A percentile compares a stretch with the other conserved stretches of the same genome.
Conservation (phyloP, 768 basidiomycete species). For the Clitopilus passeckerianus region DNA sequence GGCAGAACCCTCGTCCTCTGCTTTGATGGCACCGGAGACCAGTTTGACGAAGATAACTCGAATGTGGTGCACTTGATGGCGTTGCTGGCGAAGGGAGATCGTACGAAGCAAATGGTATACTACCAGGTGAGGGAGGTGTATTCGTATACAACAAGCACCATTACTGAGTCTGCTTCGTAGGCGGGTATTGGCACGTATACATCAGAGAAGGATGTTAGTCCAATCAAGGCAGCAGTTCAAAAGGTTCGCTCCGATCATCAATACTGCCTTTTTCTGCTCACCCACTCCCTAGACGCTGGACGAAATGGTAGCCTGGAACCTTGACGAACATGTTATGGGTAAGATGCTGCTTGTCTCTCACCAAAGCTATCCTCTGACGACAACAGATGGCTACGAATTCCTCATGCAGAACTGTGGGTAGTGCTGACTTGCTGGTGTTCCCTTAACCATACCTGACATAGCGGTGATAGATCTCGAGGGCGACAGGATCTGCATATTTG, state of each 20-base stretch:
- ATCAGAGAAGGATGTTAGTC: constrained; percentile 28
- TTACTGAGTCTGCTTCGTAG: constrained; percentile 16
- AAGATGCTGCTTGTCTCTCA: constrained; percentile 6
- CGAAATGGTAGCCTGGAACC: constrained; percentile 42
- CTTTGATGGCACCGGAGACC: constrained; percentile 54
- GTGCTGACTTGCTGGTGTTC: background rate
- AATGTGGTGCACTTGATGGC: constrained; percentile 50
- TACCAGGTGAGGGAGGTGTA: constrained; percentile 37
- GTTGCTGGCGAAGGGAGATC: constrained; percentile 47
- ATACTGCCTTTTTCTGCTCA: background rate
- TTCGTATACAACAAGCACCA: background rate
- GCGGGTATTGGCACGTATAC: constrained; percentile 51
- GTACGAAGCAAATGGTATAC: constrained; percentile 49
- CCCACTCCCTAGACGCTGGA: constrained; percentile 33
- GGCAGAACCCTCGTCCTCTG: constrained; percentile 45
- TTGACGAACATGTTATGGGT: constrained; percentile 47
- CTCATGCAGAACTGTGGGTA: constrained; percentile 52
- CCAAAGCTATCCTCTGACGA: background rate
- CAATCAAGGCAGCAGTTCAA: constrained; percentile 28
- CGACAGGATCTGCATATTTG: constrained; percentile 62
- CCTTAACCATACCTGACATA: background rate
- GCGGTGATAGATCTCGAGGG: constrained; percentile 36
- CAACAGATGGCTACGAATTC: constrained; percentile 48
- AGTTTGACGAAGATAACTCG: constrained; percentile 49
- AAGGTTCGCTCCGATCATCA: constrained; percentile 24